Evolutionary conservation across 768 basidiomycete species (phyloP), one percentile per base, ranked within the genome.

Genomic region (Auricularia auricula-judae): DNA sequence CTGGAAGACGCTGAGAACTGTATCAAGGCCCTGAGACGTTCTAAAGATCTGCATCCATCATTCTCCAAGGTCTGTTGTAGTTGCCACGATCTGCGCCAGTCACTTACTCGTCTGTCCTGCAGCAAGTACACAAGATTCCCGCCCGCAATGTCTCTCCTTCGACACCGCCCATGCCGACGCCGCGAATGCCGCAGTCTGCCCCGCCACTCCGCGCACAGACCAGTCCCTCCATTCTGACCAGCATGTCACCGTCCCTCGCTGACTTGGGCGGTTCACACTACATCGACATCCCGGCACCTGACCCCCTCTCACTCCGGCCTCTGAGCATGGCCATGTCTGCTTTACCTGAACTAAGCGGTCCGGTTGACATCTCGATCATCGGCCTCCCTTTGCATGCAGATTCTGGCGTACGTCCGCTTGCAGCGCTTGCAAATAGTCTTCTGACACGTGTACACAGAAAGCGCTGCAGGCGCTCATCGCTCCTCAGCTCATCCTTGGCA

Each of bases 101-200:
- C 59, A 36, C 66, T 61, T 12, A 34, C 65, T 62, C 36, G 21
- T n/a, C 65, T 47, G 62, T 42, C 43, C 14, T 61, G n/a, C 63
- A 84, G 82, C 82, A 80, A 76, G 79, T 87, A n/a, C 89, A 92
- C 75, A 89, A 90, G 71, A 91, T 92, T 56, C 89, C 89, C 4
- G 89, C 89, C 10, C 79, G 54, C 88, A 87, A 68, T 80, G 85
- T 7, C 78, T 79, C 54, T 68, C 71, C 23, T 18, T 69, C 54
- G 65, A 68, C 65, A 70, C 73, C 42, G 64, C 67, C 47, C 65
- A 65, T 60, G 68, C 68, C 59, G 16, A 62, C 64, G 64, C 62
- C 66, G 39, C 62, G 63, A 11, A 62, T 47, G 66, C 74, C 12
- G 66, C 47, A 36, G 62, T 61, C 39, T 64, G 62, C 10, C 69